A percentile compares a stretch with the other conserved stretches of the same genome.
phyloP scores from a whole-genome alignment of 441 rosid species.

The Eutrema salsugineum region DNA sequence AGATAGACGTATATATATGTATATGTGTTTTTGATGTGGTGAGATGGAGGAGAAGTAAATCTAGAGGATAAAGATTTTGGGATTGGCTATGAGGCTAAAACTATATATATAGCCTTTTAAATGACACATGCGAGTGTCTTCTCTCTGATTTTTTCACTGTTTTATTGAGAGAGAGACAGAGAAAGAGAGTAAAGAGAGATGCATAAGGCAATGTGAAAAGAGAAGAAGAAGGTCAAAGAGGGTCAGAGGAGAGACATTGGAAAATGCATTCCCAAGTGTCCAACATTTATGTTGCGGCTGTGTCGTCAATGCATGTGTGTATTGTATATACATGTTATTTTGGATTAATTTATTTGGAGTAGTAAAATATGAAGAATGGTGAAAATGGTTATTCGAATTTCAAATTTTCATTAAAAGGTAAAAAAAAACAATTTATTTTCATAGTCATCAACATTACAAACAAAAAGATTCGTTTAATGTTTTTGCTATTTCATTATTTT shows the following conservation, averaged over 20 bases:
- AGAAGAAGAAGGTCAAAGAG: slow-evolving; percentile 26
- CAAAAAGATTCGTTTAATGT: too few relatives aligned
- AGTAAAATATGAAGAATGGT: too few relatives aligned
- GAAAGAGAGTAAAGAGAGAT: background rate
- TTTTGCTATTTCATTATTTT: too few relatives aligned
- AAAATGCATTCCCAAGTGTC: slow-evolving; percentile 9
- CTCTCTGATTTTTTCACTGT: background rate
- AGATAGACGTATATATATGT: background rate
- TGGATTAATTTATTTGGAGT: too few relatives aligned
- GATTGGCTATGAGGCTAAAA: background rate
- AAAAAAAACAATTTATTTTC: too few relatives aligned
- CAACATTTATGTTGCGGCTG: slow-evolving; percentile 15
- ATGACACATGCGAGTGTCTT: background rate
- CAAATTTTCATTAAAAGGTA: too few relatives aligned
- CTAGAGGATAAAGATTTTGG: background rate
- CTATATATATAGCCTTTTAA: background rate
- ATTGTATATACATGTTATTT: too few relatives aligned
- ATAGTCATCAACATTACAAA: too few relatives aligned
- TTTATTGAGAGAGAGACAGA: background rate
- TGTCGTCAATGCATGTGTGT: background rate
- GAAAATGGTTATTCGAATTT: too few relatives aligned
- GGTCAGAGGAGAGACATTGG: slow-evolving; percentile 24
- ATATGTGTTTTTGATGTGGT: background rate
- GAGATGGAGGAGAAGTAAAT: slow-evolving; percentile 25
- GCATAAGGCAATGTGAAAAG: slow-evolving; percentile 13